phyloP scores from a whole-genome alignment of 768 basidiomycete species.

The Daedaleopsis nitida region DNA sequence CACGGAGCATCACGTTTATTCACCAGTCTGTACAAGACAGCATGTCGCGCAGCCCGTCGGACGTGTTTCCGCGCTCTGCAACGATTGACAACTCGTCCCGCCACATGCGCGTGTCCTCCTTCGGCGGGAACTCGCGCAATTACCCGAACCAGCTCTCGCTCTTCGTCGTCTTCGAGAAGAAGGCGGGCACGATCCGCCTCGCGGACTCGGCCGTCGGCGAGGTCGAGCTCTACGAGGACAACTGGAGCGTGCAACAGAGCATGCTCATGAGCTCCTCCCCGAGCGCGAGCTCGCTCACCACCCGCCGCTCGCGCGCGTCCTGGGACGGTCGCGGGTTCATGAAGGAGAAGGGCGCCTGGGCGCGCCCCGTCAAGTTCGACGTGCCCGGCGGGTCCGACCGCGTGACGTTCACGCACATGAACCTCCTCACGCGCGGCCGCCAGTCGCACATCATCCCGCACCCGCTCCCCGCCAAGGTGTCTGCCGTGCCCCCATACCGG shows the following conservation, averaged over 20 bases:
- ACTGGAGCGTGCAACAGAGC: conserved; percentile 26
- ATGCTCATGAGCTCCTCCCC: conserved; percentile 24
- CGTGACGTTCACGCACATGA: conserved; percentile 43
- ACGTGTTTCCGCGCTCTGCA: conserved; percentile 34
- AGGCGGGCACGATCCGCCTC: conserved; percentile 80
- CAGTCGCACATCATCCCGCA: conserved; percentile 67
- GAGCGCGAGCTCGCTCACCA: conserved; percentile 21
- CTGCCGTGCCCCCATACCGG: conserved; percentile 51
- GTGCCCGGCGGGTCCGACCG: conserved; percentile 31
- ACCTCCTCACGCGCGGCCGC: conserved; percentile 70
- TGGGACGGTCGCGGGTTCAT: conserved; percentile 45
- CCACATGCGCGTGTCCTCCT: conserved; percentile 23
- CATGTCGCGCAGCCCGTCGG: conserved; percentile 44
- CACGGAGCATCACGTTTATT: conserved; percentile 69
- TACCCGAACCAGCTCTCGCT: conserved; percentile 76
- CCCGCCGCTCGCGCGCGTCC: conserved; percentile 43
- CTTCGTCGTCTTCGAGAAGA: conserved; percentile 88
- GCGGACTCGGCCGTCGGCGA: conserved; percentile 82
- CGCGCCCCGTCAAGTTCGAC: conserved; percentile 49
- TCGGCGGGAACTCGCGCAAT: conserved; percentile 25
- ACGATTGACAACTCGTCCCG: conserved; percentile 18
- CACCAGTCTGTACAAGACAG: conserved; percentile 63
- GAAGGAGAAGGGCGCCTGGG: conserved; percentile 49
- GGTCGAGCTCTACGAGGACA: conserved; percentile 59
- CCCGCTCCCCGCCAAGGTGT: conserved; percentile 60